These are phyloP conservation scores for Termitomyces sp. DNA, from an alignment of 768 basidiomycete genomes.

Conservation along the genomic window DNA sequence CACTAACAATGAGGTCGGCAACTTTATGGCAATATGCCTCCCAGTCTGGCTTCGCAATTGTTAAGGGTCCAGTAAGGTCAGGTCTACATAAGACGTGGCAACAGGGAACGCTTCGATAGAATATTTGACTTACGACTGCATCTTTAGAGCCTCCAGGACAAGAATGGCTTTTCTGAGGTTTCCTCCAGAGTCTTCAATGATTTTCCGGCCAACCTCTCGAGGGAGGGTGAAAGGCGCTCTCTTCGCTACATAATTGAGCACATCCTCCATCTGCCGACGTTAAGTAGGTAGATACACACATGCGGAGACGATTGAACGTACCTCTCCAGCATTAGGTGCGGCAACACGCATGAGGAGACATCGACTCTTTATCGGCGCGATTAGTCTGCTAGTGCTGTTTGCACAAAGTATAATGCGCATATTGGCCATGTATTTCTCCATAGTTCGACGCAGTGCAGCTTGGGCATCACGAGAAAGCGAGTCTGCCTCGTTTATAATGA, in stretches of 20 bases:
- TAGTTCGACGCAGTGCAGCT: slow-evolving; percentile 92
- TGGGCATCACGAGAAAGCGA: slow-evolving; percentile 93
- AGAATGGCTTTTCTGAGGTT: slow-evolving; percentile 95
- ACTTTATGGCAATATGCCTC: slow-evolving; percentile 94
- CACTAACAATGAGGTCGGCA: slow-evolving; percentile 82
- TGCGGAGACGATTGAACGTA: slow-evolving; percentile 21
- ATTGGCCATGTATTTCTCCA: slow-evolving; percentile 99
- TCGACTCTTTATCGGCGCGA: slow-evolving; percentile 94
- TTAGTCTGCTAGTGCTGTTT: slow-evolving; percentile 91
- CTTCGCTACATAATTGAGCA: slow-evolving; percentile 75
- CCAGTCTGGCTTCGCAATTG: slow-evolving; percentile 98
- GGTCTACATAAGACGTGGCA: slow-evolving; percentile 41
- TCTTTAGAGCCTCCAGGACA: slow-evolving; percentile 91
- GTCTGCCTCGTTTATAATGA: slow-evolving; percentile 97
- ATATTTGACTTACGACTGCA: slow-evolving; percentile 74
- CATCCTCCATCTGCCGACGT: slow-evolving; percentile 63
- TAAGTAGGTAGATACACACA: not conserved
- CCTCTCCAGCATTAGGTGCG: slow-evolving; percentile 77
- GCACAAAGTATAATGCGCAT: slow-evolving; percentile 96
- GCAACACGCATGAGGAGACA: slow-evolving; percentile 93
- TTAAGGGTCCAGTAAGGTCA: slow-evolving; percentile 73
- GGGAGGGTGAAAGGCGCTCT: slow-evolving; percentile 82
- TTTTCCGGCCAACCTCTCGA: slow-evolving; percentile 64
- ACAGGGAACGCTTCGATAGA: not conserved
- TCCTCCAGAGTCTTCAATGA: slow-evolving; percentile 77